Percentiles rank a stretch among this genome's conserved stretches.
Conservation (phyloP, 1,284 basidiomycete species). For the Meira miltonrushii region DNA sequence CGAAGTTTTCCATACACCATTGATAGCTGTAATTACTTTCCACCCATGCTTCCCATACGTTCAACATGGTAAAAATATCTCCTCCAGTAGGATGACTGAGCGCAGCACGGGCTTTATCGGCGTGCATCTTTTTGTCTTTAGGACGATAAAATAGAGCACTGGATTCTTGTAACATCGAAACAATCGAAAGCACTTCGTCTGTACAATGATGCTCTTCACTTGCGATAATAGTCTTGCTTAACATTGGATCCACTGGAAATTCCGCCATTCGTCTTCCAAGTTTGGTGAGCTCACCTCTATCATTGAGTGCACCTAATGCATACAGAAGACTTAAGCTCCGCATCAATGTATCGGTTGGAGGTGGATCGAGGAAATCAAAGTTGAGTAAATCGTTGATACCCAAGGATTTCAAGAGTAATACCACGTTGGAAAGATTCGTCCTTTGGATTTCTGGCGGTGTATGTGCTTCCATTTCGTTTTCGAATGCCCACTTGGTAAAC, state of each 20-base stretch:
- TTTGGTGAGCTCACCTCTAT: conserved; percentile 91
- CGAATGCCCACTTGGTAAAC: conserved; percentile 64
- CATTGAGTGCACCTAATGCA: conserved; percentile 90
- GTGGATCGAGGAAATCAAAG: conserved; percentile 64
- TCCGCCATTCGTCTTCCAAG: conserved; percentile 95
- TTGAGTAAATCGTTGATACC: conserved; percentile 64
- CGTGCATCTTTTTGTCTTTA: conserved; percentile 66
- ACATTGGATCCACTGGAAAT: conserved; percentile 96
- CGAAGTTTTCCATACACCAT: conserved; percentile 66
- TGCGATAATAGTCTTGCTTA: conserved; percentile 91
- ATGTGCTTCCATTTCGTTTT: conserved; percentile 62
- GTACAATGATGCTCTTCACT: conserved; percentile 93
- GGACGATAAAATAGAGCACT: conserved; percentile 91
- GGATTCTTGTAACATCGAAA: conserved; percentile 94
- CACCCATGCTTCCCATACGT: conserved; percentile 98
- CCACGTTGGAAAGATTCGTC: conserved; percentile 58
- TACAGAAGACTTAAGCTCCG: conserved; percentile 88
- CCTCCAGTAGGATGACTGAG: conserved; percentile 84
- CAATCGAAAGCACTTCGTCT: conserved; percentile 93
- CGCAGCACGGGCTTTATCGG: conserved; percentile 89
- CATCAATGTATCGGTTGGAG: conserved; percentile 94
- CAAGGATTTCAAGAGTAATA: conserved; percentile 62
- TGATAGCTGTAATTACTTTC: conserved; percentile 78
- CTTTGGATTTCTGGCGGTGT: conserved; percentile 62
- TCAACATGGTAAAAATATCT: conserved; percentile 93